These are phyloP conservation scores for Peniophora sp. DNA, from an alignment of 1,284 basidiomycete species.

Conservation along the genomic window DNA sequence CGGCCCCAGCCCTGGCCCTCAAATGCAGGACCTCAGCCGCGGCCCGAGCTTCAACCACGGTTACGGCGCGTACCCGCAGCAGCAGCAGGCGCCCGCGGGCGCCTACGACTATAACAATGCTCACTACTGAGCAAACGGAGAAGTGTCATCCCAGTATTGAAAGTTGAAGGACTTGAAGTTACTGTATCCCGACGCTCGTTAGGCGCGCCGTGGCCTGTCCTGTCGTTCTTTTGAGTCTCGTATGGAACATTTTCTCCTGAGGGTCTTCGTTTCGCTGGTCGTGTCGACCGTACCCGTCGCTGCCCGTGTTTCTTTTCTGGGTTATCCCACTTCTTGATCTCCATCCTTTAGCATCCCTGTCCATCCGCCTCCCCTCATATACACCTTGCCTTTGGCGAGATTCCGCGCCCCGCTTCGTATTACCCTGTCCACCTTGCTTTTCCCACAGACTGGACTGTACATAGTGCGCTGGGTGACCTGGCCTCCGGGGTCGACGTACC, in stretches of 20 bases:
- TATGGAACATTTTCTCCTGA: conserved; percentile 1
- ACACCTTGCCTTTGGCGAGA: not conserved
- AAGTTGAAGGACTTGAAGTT: not conserved
- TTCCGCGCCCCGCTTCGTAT: not conserved
- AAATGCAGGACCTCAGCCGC: conserved; percentile 23
- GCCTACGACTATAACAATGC: conserved; percentile 24
- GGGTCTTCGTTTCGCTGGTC: conserved; percentile 7
- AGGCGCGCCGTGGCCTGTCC: not conserved
- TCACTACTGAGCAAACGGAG: not conserved
- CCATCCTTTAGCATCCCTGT: not conserved
- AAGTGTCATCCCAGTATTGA: not conserved
- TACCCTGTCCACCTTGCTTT: not conserved
- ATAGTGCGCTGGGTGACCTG: not conserved
- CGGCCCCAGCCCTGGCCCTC: conserved; percentile 47
- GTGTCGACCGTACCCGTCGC: not conserved
- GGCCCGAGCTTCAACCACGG: conserved; percentile 41
- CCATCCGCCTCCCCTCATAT: conserved; percentile 2
- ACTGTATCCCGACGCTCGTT: not conserved
- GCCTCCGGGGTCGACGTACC: not conserved
- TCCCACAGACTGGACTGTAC: not conserved
- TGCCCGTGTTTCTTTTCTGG: too few relatives aligned
- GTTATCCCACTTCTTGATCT: conserved; percentile 1
- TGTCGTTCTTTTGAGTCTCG: conserved; percentile 6
- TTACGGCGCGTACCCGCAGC: conserved; percentile 50
- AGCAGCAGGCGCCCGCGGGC: conserved; percentile 29